Base-by-base conservation (phyloP, 257 asterid genomes). In the Scutellaria barbata region DNA sequence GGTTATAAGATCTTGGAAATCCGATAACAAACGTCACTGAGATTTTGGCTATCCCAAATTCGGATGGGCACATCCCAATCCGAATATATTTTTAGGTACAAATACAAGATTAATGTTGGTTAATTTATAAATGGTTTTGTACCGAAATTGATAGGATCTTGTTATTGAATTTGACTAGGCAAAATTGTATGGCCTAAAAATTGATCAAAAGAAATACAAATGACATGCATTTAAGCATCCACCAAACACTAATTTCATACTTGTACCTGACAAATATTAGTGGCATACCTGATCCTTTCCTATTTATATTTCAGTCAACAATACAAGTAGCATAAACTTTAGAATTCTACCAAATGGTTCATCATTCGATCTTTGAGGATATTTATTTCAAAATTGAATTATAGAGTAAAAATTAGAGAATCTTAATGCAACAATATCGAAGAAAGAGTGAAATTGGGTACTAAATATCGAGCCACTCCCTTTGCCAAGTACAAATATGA, bases 401-500 rank as follows among this genome's bases (percentile, higher is more conserved):
- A 22, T 22, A 11, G 6, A 46, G 5, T 10, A 1, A 12, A 12
- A 4, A 11, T 1, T 6, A 51, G 20, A 51, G 56, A 51, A n/a
- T 51, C 56, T 7, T 6, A 17, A n/a, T n/a, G 9, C 1, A 6
- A 51, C 10, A 0, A 1, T 51, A 17, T 16, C 55, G 2, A 22
- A 22, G 25, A 22, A 22, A 22, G 6, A 30, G 35, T 30, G 35
- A 30, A 30, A 30, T 3, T 25, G 30, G 3, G 3, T 5, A 57
- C 56, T 66, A 79, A 53, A 77, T 67, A 53, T 75, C 67, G 46
- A 83, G 80, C 95, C 93, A 90, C 66, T 75, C 79, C 53, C 67
- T 80, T 69, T 87, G 85, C 97, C 96, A 93, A 18, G 61, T 51
- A 46, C 76, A 72, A 11, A 79, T 64, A 45, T 60, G 59, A 6